Evolutionary conservation across 2,329 filamentous ascomycete genomes (phyloP).

Genomic region (Fusarium buharicum): DNA sequence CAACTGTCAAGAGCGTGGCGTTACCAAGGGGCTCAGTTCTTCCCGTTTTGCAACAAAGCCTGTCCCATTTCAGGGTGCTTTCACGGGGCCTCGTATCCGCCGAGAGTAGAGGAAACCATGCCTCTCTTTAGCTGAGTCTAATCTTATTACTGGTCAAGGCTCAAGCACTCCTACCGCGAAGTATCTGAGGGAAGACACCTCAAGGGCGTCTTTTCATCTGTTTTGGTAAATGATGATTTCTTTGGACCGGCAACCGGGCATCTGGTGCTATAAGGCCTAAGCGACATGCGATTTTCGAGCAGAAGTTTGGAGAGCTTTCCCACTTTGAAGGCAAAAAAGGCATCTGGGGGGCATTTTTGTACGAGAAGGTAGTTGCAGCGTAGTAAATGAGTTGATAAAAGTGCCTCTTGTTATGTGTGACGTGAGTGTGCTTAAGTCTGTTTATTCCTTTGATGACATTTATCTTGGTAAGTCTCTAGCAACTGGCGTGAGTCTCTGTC

Average conservation of each 20-base stretch:
- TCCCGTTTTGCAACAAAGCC: constrained; percentile 31
- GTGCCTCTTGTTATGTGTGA: not conserved
- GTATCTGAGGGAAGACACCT: not conserved
- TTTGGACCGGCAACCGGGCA: not conserved
- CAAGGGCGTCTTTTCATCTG: not conserved
- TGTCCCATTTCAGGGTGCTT: constrained; percentile 6
- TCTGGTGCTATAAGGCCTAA: not conserved
- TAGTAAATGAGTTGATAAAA: constrained; percentile 11
- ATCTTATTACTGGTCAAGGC: not conserved
- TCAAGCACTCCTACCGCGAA: not conserved
- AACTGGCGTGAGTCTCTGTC: constrained; percentile 57
- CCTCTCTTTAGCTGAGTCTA: not conserved
- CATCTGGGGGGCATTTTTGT: constrained; percentile 16
- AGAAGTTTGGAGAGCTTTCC: constrained; percentile 6
- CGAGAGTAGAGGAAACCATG: not conserved
- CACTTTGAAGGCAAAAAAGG: not conserved
- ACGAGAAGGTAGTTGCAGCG: constrained; percentile 9
- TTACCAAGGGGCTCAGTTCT: constrained; percentile 28
- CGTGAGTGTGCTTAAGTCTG: constrained; percentile 3
- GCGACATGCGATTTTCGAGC: not conserved
- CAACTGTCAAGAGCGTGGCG: not conserved
- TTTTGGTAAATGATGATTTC: not conserved
- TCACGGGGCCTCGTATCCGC: constrained; percentile 20
- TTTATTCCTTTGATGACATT: constrained; percentile 51
- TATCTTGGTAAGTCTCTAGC: constrained; percentile 56